Evolutionary conservation across 192 early-diverging fungal genomes (phyloP).

Genomic region (Podila clonocystis): DNA sequence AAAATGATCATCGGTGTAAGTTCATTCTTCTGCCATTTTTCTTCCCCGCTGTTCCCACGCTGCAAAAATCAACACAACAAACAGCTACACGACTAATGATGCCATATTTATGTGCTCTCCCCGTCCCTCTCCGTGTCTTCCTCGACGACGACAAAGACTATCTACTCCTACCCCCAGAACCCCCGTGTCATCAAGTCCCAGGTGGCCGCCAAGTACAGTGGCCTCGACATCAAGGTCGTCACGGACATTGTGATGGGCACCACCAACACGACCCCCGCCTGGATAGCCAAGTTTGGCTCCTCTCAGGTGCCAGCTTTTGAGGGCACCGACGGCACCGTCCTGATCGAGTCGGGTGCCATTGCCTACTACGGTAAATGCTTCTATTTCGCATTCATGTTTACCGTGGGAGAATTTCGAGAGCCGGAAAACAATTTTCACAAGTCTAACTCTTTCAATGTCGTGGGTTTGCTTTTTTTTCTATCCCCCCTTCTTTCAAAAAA

Average conservation of each 20-base stretch:
- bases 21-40: no score
- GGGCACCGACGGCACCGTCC: constrained; percentile 68
- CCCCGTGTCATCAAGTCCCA: constrained; percentile 62
- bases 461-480: not conserved
- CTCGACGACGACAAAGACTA: constrained; percentile 26
- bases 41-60: no score
- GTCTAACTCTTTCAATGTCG: not conserved
- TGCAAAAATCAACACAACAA: no score
- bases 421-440: no score
- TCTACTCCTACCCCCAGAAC: constrained; percentile 69
- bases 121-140: not conserved
- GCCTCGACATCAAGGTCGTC: constrained; percentile 68
- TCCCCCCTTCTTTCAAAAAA: not conserved
- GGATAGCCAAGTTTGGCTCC: constrained; percentile 77
- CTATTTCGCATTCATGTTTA: not conserved
- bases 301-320: constrained; percentile 80
- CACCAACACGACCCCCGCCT: constrained; percentile 79
- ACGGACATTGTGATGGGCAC: constrained; percentile 63
- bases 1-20: no score
- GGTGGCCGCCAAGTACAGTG: constrained; percentile 74
- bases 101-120: no score
- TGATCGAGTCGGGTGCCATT: constrained; percentile 82
- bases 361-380: constrained; percentile 77
- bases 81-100: no score
- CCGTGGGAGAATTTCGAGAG: not conserved